Base-by-base conservation (phyloP, 768 basidiomycete genomes). In the Agaricus subrufescens region DNA sequence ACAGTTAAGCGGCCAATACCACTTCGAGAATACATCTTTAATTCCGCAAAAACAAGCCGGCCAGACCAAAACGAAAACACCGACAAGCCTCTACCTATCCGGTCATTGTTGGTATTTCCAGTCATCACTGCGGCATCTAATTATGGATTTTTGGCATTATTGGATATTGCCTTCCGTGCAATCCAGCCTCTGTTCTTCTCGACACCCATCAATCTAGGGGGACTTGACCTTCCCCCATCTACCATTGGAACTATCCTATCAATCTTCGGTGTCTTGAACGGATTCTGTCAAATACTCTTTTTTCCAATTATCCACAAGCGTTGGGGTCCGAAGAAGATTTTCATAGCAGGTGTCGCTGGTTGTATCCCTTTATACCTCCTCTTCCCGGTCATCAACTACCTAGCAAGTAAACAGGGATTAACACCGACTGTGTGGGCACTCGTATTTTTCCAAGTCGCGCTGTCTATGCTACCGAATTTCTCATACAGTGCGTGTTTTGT, bases 161-260 rank as follows among this genome's bases (percentile, higher is more conserved):
- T 86, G 43, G 88, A 90, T 56, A 88, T 90, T 43, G 68, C 84
- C 9, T 82, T 81, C 62, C 82, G 81, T 49, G 78, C 85, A 6
- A 68, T 91, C 11, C 83, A 85, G 42, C 89, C 90, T 0, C 66
- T 89, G 26, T 91, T 88, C 69, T 75, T 82, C 49, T 82, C 87
- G n/a, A 89, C 87, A 3, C 86, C 89, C 15, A 72, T 84, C 53
- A 73, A 75, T 19, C 73, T 83, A 11, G 89, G 89, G 29, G 89
- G 89, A 0, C 77, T 90, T 14, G 87, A 86, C 2, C 69, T 91
- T n/a, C 70, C 79, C 19, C 87, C 89, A 4, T 71, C 80, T 3
- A 68, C 64, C 8, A 91, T 91, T 34, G 89, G 89, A 3, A 77
- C 78, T 37, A 78, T 89, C 57, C 72, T 89, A 23, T 80, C 85